phyloP scores from a whole-genome alignment of 78 protist species.

The Dictyostelium firmibasis region DNA sequence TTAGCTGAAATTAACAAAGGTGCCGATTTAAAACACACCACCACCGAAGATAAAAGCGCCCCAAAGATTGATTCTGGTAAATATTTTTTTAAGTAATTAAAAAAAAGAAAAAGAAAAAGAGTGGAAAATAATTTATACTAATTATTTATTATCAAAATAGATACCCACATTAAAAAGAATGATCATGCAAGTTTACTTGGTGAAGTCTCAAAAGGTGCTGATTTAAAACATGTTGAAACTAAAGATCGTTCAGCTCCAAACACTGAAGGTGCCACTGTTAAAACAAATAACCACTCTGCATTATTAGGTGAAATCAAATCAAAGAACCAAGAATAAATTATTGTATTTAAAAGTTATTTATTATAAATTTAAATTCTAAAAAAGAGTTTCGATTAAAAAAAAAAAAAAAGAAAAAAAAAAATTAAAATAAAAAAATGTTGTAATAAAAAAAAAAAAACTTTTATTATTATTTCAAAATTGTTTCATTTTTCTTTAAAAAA shows the following conservation, averaged over 20 bases:
- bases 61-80: not conserved
- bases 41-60: not conserved
- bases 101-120: no score
- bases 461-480: no score
- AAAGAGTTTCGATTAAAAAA: no score
- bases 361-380: no score
- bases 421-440: no score
- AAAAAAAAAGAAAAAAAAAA: no score
- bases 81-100: no score
- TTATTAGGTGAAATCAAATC: not conserved
- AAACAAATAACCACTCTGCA: not conserved
- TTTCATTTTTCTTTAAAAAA: no score
- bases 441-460: no score
- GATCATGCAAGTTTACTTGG: not conserved
- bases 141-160: no score
- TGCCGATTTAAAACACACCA: not conserved
- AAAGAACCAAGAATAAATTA: not conserved
- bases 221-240: not conserved
- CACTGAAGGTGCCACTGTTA: not conserved
- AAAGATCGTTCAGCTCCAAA: slow-evolving; percentile 7
- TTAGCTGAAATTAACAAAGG: not conserved
- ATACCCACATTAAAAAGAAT: not conserved
- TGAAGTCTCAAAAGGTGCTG: slow-evolving; percentile 34
- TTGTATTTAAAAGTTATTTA: no score
- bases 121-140: no score